Conservation (phyloP, 345 rosid species). For the Garcia nutans region DNA sequence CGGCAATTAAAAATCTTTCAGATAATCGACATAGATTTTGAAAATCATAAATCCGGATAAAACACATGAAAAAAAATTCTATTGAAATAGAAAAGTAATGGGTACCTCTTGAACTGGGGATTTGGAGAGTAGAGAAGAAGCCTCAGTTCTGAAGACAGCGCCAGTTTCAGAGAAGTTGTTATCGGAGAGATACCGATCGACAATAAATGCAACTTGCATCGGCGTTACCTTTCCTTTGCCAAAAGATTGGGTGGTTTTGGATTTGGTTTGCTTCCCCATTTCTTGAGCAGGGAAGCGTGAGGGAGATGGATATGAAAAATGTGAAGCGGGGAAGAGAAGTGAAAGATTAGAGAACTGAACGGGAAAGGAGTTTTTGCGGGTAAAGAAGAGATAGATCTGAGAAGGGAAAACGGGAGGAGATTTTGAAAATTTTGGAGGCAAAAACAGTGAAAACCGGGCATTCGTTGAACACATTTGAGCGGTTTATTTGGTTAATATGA, state of each 20-base stretch:
- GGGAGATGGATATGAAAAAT: no score
- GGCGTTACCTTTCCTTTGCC: constrained; percentile 76
- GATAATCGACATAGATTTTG: background rate
- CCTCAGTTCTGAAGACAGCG: constrained; percentile 56
- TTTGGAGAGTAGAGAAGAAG: constrained; percentile 65
- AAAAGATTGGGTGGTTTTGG: constrained; percentile 36
- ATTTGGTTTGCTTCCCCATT: constrained; percentile 58
- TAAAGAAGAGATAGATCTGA: background rate
- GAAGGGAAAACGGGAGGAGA: background rate
- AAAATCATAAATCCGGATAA: background rate
- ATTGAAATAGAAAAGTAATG: no score
- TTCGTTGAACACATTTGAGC: background rate
- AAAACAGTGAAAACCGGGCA: background rate
- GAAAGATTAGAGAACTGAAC: background rate
- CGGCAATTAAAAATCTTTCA: no score
- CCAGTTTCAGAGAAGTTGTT: constrained; percentile 60
- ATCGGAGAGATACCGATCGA: constrained; percentile 79
- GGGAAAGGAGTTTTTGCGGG: background rate
- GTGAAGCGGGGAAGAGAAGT: background rate
- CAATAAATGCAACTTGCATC: constrained; percentile 74
- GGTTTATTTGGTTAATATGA: background rate
- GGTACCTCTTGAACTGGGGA: constrained; percentile 64
- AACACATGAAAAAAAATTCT: background rate
- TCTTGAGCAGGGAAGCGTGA: background rate
- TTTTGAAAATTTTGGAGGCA: background rate